Percentiles rank a stretch among this genome's conserved stretches.
Evolutionary conservation across 495 filamentous ascomycete species (phyloP).

Genomic region (Penicilliopsis zonata): DNA sequence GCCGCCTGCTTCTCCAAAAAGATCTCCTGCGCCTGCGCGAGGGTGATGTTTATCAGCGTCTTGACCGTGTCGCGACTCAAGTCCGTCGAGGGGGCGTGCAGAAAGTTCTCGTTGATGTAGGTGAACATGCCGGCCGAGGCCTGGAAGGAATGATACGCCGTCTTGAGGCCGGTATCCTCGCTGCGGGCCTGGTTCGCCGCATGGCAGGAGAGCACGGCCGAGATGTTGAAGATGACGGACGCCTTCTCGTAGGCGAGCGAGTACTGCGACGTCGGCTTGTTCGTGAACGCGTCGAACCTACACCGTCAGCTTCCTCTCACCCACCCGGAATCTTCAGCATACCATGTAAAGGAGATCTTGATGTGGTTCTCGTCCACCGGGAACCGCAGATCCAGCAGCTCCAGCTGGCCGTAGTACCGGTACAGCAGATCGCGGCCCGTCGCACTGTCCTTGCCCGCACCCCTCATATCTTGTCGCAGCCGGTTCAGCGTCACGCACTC

Average conservation of each 20-base stretch:
- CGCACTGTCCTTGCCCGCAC: slow-evolving; percentile 92
- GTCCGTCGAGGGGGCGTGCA: slow-evolving; percentile 92
- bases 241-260: slow-evolving; percentile 97
- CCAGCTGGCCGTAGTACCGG: slow-evolving; percentile 94
- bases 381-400: slow-evolving; percentile 87
- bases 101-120: slow-evolving; percentile 98
- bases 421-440: slow-evolving; percentile 88
- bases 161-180: slow-evolving; percentile 88
- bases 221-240: slow-evolving; percentile 99
- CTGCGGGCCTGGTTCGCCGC: slow-evolving; percentile 85
- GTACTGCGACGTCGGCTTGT: slow-evolving; percentile 90
- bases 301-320: slow-evolving; percentile 10
- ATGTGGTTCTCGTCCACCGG: slow-evolving; percentile 98
- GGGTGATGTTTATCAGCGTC: slow-evolving; percentile 80
- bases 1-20: slow-evolving; percentile 93
- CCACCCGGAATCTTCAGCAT: too few species aligned
- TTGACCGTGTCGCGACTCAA: slow-evolving; percentile 91
- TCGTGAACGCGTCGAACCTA: slow-evolving; percentile 98
- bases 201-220: slow-evolving; percentile 91
- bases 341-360: slow-evolving; percentile 98
- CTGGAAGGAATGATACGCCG: slow-evolving; percentile 96
- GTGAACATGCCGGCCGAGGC: slow-evolving; percentile 98
- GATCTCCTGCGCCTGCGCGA: slow-evolving; percentile 93
- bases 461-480: slow-evolving; percentile 97
- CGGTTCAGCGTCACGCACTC: slow-evolving; percentile 94